phyloP scores from a whole-genome alignment of 805 yeast species.

The Grigorovia yakushimaensis region DNA sequence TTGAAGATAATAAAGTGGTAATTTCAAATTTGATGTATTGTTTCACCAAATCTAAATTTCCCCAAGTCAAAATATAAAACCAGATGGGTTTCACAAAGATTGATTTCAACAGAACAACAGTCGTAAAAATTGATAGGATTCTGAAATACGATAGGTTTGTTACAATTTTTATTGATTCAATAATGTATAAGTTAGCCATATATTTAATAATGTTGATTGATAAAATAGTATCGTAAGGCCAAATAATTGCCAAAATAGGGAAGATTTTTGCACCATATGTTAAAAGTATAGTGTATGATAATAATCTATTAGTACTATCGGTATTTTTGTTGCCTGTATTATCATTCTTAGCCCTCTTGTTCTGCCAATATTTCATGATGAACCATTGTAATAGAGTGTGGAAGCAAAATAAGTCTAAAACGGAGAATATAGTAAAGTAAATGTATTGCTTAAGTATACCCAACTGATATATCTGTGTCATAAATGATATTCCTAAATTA shows the following conservation, averaged over 20 bases:
- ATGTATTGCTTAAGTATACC: constrained; percentile 42
- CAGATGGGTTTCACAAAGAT: constrained; percentile 16
- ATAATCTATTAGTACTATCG: constrained; percentile 8
- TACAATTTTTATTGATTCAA: constrained; percentile 51
- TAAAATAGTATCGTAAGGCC: constrained; percentile 88
- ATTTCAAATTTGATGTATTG: constrained; percentile 2
- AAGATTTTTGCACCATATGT: constrained; percentile 74
- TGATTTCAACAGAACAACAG: constrained; percentile 13
- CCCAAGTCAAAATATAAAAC: constrained; percentile 13
- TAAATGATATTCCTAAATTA: not conserved
- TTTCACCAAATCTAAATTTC: not conserved
- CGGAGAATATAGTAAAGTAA: constrained; percentile 44
- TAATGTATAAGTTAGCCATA: constrained; percentile 50
- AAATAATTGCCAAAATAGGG: constrained; percentile 87
- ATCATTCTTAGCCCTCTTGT: too few species aligned
- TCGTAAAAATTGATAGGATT: constrained; percentile 12
- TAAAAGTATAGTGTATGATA: constrained; percentile 56
- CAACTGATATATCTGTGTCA: constrained; percentile 13
- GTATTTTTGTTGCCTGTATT: constrained; percentile 30
- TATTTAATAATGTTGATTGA: constrained; percentile 50
- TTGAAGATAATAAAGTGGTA: not conserved
- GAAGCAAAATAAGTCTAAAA: constrained; percentile 37
- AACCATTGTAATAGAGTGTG: constrained; percentile 30
- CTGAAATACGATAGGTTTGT: constrained; percentile 25
- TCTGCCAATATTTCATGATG: constrained; percentile 12